Base-by-base conservation (phyloP, 2,329 filamentous ascomycete species). In the Leptosphaerulina australis region DNA sequence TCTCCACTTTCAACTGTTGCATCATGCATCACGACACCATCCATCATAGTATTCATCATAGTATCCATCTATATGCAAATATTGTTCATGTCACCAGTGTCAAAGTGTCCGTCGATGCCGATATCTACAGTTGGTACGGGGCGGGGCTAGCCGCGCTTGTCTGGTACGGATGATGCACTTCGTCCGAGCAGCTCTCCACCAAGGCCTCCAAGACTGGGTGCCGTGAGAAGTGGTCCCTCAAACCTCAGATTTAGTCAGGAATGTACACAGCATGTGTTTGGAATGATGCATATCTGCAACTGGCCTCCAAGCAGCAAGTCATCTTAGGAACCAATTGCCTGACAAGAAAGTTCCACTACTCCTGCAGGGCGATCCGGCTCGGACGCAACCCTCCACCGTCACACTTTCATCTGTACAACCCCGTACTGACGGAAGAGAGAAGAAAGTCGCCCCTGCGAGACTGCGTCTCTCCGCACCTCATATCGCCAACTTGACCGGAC, bases 11-110 rank as follows among this genome's bases (percentile, higher is more conserved):
- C 24, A 37, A 26, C 29, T 17, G 17, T 34, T 40, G 30, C 48
- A 46, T 33, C 21, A 50, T 44, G 40, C 34, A 50, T 21, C 29
- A 50, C 47, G 36, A 45, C 41, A 51, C 41, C 26, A 33, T 37
- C 25, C 20, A 37, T 15, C 36, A 18, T n/a, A 22, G 21, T 25
- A 33, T 37, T 21, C 20, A 37, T 15, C 36, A 18, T n/a, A 22
- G 21, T 25, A 26, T 26, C 14, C 24, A 33, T 28, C 22, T 29
- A 28, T 25, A 17, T 37, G 48, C 31, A 43, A 43, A 15, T 33
- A 12, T 46, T 36, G 36, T 31, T 45, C 31, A 46, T 51, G 43
- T 46, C 31, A 28, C 41, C 48, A 37, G 45, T 51, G 9, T 15
- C 11, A 28, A 31, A 25, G 20, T 37, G 12, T n/a, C 24, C 20